phyloP scores from a whole-genome alignment of 192 early-diverging fungal species.

The Oehlia diaphana region DNA sequence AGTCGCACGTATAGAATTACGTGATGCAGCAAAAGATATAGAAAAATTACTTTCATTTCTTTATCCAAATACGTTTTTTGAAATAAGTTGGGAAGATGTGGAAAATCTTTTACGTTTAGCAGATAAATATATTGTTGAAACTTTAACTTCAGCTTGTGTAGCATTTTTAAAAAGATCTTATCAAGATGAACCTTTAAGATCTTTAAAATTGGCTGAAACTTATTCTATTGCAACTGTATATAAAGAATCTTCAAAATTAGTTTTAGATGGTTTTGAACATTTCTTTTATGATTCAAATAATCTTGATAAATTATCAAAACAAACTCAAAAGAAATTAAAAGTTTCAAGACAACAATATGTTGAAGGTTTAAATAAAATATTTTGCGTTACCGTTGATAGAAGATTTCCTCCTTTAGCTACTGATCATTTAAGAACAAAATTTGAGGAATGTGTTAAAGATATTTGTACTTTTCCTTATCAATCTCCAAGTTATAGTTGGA shows the following conservation, averaged over 20 bases:
- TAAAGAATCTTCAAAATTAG: constrained; percentile 29
- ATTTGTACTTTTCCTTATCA: constrained; percentile 27
- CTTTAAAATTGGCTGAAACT: constrained; percentile 28
- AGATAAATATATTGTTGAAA: constrained; percentile 29
- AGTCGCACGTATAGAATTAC: constrained; percentile 6
- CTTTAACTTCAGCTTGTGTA: constrained; percentile 20
- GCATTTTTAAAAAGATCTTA: constrained; percentile 18
- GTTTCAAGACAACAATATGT: constrained; percentile 26
- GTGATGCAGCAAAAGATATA: constrained; percentile 3
- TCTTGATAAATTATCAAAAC: not conserved
- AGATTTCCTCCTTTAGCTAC: constrained; percentile 22
- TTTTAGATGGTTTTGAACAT: constrained; percentile 23
- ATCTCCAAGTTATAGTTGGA: constrained; percentile 9
- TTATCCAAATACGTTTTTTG: constrained; percentile 30
- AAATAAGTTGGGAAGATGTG: constrained; percentile 24
- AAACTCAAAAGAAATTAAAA: constrained; percentile 15
- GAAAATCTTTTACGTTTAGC: constrained; percentile 23
- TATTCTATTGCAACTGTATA: constrained; percentile 23
- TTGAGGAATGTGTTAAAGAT: constrained; percentile 31
- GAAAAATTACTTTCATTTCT: constrained; percentile 27
- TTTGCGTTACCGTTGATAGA: constrained; percentile 19
- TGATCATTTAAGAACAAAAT: constrained; percentile 30
- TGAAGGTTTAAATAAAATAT: constrained; percentile 28
- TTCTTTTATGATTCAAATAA: constrained; percentile 17
- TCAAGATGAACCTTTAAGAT: constrained; percentile 25